Percentiles rank a stretch among this genome's conserved stretches.
phyloP scores from a whole-genome alignment of 2,329 filamentous ascomycete species.

The Beauveria scarabaeidicola region DNA sequence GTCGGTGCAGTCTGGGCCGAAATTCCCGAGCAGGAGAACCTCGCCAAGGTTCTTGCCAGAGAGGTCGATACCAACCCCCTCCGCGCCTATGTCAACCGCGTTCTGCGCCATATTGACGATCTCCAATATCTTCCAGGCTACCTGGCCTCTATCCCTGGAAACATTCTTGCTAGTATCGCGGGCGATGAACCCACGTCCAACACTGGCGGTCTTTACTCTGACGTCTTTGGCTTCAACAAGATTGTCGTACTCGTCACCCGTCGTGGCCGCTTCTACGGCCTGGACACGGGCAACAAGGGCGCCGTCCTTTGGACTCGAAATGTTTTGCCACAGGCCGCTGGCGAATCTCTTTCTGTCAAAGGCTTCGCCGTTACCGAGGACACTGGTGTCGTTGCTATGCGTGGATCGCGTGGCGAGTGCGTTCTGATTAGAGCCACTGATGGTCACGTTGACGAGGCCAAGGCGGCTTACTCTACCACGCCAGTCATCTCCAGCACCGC shows the following conservation, averaged over 20 bases:
- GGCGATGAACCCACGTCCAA: slow-evolving; percentile 42
- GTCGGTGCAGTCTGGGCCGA: slow-evolving; percentile 75
- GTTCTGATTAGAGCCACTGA: slow-evolving; percentile 46
- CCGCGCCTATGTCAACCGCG: slow-evolving; percentile 78
- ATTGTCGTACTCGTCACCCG: slow-evolving; percentile 71
- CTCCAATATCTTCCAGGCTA: slow-evolving; percentile 68
- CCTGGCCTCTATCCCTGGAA: slow-evolving; percentile 58
- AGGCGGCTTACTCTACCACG: slow-evolving; percentile 25
- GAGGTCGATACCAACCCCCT: slow-evolving; percentile 77
- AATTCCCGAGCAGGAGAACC: slow-evolving; percentile 60
- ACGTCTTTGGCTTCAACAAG: slow-evolving; percentile 85
- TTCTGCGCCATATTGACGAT: slow-evolving; percentile 73
- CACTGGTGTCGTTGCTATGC: slow-evolving; percentile 47
- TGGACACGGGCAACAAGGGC: slow-evolving; percentile 70
- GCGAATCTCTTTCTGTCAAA: slow-evolving; percentile 56
- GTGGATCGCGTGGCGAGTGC: slow-evolving; percentile 53
- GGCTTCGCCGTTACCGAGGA: slow-evolving; percentile 55
- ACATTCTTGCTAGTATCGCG: slow-evolving; percentile 57
- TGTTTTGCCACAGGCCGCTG: slow-evolving; percentile 47
- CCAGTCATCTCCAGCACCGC: slow-evolving; percentile 31
- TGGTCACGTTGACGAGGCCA: slow-evolving; percentile 41
- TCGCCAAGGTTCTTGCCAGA: slow-evolving; percentile 73
- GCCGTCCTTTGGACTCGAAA: slow-evolving; percentile 67
- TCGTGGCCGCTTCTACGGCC: slow-evolving; percentile 68
- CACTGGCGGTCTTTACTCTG: slow-evolving; percentile 45